phyloP scores from a whole-genome alignment of 805 yeast genomes.

The Kockiozyma suomiensis region DNA sequence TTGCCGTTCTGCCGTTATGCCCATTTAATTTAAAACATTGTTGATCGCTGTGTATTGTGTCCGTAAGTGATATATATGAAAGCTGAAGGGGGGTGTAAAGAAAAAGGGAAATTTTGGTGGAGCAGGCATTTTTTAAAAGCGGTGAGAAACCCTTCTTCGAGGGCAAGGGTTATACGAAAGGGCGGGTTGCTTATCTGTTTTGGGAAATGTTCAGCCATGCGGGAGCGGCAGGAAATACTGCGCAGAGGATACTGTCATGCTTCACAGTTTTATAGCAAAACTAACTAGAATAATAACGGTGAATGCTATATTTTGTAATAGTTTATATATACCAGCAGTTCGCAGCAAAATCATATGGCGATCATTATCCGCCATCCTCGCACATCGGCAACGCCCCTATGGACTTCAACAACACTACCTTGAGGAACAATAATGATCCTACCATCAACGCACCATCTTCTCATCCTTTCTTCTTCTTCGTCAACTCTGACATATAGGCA shows the following conservation, averaged over 20 bases:
- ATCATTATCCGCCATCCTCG: constrained; percentile 35
- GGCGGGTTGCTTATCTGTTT: neutral
- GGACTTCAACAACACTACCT: constrained; percentile 27
- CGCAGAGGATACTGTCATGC: too few relatives aligned
- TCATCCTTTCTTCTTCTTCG: constrained; percentile 44
- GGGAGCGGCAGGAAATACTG: neutral
- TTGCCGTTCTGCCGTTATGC: constrained; percentile 9
- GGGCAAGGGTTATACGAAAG: neutral
- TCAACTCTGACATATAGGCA: constrained; percentile 39
- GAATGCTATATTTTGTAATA: too few relatives aligned
- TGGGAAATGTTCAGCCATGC: neutral
- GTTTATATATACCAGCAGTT: too few relatives aligned
- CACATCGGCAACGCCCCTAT: constrained; percentile 24
- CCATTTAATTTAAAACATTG: constrained; percentile 18
- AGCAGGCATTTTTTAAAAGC: neutral
- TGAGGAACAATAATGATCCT: constrained; percentile 46
- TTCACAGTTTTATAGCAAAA: too few relatives aligned
- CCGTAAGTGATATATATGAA: neutral
- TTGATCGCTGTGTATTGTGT: neutral
- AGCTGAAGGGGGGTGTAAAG: neutral
- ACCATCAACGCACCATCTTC: constrained; percentile 70
- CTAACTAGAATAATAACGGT: too few relatives aligned
- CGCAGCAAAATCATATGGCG: constrained; percentile 32
- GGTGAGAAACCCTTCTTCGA: neutral
- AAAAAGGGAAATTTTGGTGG: neutral